Percentiles rank a stretch among this genome's conserved stretches.
Conservation (phyloP, 73 alveolate species). For the Paramecium biaurelia region DNA sequence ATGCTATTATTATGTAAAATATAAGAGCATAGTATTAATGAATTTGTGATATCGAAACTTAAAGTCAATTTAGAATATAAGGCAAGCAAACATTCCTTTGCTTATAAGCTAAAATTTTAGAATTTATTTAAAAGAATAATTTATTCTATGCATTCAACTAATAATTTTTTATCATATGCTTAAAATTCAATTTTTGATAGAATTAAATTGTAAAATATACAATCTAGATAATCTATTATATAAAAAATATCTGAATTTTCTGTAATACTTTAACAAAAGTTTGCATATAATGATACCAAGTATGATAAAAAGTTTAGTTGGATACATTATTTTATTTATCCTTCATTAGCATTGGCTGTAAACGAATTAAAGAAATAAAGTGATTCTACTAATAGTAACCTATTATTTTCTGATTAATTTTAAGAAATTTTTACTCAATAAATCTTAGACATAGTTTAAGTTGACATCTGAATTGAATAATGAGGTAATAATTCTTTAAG, state of each 20-base stretch:
- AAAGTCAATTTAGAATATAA: background rate
- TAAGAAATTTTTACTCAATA: background rate
- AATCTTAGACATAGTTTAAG: background rate
- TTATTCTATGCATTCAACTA: background rate
- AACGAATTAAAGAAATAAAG: background rate
- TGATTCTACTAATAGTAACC: background rate
- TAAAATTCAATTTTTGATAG: background rate
- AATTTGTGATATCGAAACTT: background rate
- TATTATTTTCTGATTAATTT: background rate
- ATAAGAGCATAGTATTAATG: background rate
- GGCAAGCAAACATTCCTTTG: background rate
- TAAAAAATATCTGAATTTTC: background rate
- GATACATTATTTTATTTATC: background rate
- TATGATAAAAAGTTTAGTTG: background rate
- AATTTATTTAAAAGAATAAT: background rate
- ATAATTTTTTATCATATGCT: background rate
- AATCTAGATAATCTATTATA: background rate
- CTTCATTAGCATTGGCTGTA: background rate
- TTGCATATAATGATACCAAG: background rate
- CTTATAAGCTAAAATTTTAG: background rate
- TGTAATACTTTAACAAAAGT: background rate
- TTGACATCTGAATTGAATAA: background rate
- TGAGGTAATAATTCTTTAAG: background rate
- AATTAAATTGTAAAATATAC: background rate
- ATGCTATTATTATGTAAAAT: background rate